Conservation (phyloP, 1,284 basidiomycete species). For the Erythrobasidium hasegawianum region DNA sequence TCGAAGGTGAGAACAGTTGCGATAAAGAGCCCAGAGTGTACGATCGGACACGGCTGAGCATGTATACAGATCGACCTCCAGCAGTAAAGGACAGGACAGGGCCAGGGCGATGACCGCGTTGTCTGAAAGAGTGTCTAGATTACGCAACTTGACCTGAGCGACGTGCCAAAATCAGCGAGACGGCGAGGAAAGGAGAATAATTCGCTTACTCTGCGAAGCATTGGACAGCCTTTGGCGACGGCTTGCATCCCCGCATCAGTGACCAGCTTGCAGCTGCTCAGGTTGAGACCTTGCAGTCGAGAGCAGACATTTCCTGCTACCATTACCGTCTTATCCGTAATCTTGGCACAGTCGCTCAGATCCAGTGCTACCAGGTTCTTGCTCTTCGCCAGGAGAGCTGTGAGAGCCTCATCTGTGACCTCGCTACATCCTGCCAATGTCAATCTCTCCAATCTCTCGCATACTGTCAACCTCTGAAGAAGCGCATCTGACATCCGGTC, state of each 20-base stretch:
- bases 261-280: slow-evolving; percentile 76
- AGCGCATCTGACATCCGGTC: slow-evolving; percentile 71
- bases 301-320: slow-evolving; percentile 67
- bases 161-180: background rate
- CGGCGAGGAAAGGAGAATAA: background rate
- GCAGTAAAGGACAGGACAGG: slow-evolving; percentile 74
- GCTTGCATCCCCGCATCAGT: slow-evolving; percentile 73
- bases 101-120: slow-evolving; percentile 73
- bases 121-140: slow-evolving; percentile 73
- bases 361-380: slow-evolving; percentile 83
- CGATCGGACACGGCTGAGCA: slow-evolving; percentile 74
- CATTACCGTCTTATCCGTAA: slow-evolving; percentile 67
- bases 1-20: slow-evolving; percentile 72
- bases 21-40: slow-evolving; percentile 79
- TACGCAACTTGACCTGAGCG: slow-evolving; percentile 72
- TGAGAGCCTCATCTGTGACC: slow-evolving; percentile 66
- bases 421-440: slow-evolving; percentile 79
- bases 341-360: slow-evolving; percentile 67
- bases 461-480: slow-evolving; percentile 68
- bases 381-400: slow-evolving; percentile 60
- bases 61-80: slow-evolving; percentile 89
- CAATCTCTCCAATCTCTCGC: slow-evolving; percentile 81
- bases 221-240: slow-evolving; percentile 68
- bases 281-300: slow-evolving; percentile 86
- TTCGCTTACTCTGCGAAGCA: slow-evolving; percentile 60